These are phyloP conservation scores for Coemansia sp. DNA, from an alignment of 192 early-diverging fungal species.

Conservation along the genomic window DNA sequence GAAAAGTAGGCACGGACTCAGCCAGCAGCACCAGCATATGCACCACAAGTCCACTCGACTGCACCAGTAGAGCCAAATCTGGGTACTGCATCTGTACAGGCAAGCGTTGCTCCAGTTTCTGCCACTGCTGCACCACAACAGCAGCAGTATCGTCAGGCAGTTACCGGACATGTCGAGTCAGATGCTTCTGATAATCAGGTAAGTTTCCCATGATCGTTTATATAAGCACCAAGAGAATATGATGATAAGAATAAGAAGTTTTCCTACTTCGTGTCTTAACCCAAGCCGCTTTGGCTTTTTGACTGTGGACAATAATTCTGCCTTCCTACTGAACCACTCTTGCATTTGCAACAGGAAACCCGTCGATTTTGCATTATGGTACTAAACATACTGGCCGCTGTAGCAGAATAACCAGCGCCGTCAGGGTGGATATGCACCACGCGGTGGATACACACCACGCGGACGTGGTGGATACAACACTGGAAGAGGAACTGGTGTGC, in stretches of 20 bases:
- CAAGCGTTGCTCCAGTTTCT: too few species aligned
- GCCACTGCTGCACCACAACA: too few species aligned
- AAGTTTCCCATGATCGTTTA: too few species aligned
- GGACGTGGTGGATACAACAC: constrained; percentile 28
- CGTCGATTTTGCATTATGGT: background rate
- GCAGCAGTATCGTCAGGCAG: background rate
- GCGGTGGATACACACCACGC: constrained; percentile 23
- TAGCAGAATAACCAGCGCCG: constrained; percentile 30
- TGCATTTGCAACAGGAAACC: background rate
- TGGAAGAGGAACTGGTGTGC: constrained; percentile 18
- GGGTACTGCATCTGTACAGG: too few species aligned
- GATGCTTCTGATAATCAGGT: too few species aligned
- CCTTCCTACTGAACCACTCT: constrained; percentile 17
- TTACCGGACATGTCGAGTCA: background rate
- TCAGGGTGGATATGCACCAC: constrained; percentile 22
- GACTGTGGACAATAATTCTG: constrained; percentile 14
- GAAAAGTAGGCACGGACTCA: too few species aligned
- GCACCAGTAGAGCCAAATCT: too few species aligned
- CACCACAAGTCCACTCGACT: too few species aligned
- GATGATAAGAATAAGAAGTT: constrained; percentile 43
- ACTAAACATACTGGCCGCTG: background rate
- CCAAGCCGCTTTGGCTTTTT: constrained; percentile 3
- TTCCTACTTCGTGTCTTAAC: constrained; percentile 41
- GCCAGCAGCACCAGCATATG: too few species aligned
- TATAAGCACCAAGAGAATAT: background rate